Evolutionary conservation across 441 rosid genomes (phyloP), one percentile per base, ranked within the genome.

Genomic region (Biscutella auriculata): DNA sequence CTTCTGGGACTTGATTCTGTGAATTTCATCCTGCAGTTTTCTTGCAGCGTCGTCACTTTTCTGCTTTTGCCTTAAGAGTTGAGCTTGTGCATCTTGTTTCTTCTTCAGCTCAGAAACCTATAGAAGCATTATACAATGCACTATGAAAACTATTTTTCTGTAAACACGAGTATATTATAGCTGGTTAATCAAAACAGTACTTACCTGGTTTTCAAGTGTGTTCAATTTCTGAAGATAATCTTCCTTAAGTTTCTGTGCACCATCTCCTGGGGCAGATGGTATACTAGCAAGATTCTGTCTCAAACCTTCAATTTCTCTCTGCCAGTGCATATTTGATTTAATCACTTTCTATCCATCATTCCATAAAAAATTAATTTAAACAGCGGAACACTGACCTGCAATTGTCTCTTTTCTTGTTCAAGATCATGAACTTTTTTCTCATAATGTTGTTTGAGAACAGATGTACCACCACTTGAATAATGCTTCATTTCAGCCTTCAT

Each of bases 11-110:
- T 89, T 93, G 32, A 93, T 93, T 77, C 85, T 85, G 5, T 83
- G 99, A 63, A 93, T 93, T 71, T 89, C 99, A 56, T 93, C 97
- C 50, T 87, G 88, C 53, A 93, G 74, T 53, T 87, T 68, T 73
- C 63, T 82, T 37, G 96, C 84, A 9, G 93, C 93, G 50, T 93
- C 97, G 5, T 93, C 99, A 63, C 96, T 85, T 72, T 87, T 93
- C 70, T 93, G 99, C 71, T 89, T 93, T 76, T 93, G 96, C 68
- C 93, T 83, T 79, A 93, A 74, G 39, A 87, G 73, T 71, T 89
- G 95, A 65, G 97, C 80, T 76, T 93, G 99, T 58, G 95, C 84
- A 65, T 93, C 99, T 79, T 93, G 99, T 77, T 87, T 93, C 77
- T 87, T 93, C 78, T 87, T 93, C 77, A 93, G 65, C 62, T 76